phyloP scores from a whole-genome alignment of 768 basidiomycete genomes.

The Lepiota venenata region DNA sequence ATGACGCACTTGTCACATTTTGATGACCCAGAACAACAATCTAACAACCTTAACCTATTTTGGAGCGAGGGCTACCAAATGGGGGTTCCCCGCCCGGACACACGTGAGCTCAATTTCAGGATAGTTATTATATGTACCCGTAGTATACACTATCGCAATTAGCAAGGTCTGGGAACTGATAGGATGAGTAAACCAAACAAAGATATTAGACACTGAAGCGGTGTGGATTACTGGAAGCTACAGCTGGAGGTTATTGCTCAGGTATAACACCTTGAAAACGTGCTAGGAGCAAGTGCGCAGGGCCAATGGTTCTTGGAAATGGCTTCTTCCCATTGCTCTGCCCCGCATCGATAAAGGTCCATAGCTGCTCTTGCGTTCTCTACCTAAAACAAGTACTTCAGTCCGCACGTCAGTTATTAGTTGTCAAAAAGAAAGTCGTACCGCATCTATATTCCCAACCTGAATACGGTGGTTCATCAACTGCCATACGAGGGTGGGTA shows the following conservation, averaged over 20 bases:
- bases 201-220: neutral
- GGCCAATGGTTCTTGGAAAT: conserved; percentile 69
- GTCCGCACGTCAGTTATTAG: neutral
- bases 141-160: conserved; percentile 2
- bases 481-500: conserved; percentile 80
- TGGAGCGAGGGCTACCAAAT: conserved; percentile 30
- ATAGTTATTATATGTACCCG: neutral
- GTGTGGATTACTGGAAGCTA: neutral
- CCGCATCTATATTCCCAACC: conserved; percentile 69
- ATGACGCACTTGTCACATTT: neutral
- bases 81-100: conserved; percentile 8
- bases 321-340: conserved; percentile 62
- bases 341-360: conserved; percentile 55
- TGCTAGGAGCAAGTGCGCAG: conserved; percentile 68
- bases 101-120: neutral
- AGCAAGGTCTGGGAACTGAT: neutral
- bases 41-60: conserved; percentile 23
- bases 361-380: conserved; percentile 71
- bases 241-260: conserved; percentile 22
- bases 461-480: conserved; percentile 78
- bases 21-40: neutral
- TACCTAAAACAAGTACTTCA: conserved; percentile 36
- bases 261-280: conserved; percentile 77
- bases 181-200: conserved; percentile 2
- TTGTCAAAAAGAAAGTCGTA: conserved; percentile 34